phyloP scores from a whole-genome alignment of 192 early-diverging fungal genomes.

The Backusella liffmaniae region DNA sequence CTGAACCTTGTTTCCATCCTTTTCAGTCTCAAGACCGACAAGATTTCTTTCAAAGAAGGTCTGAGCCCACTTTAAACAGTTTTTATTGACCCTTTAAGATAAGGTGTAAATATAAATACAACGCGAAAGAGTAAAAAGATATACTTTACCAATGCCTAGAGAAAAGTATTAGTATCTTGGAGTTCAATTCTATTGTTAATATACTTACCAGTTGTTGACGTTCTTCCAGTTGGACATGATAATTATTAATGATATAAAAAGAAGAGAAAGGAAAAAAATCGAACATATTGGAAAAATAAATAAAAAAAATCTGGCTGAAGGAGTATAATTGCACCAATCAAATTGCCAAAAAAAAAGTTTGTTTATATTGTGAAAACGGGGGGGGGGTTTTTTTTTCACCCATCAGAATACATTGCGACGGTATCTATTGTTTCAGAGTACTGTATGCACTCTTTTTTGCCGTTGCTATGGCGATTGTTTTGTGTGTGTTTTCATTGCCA shows the following conservation, averaged over 20 bases:
- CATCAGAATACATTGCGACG: no score
- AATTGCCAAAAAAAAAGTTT: background rate
- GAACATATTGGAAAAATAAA: background rate
- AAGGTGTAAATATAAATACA: background rate
- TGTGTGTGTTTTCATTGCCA: no score
- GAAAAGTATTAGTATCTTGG: background rate
- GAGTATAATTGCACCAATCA: background rate
- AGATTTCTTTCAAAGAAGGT: constrained; percentile 75
- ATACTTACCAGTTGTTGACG: constrained; percentile 59
- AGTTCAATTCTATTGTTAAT: background rate
- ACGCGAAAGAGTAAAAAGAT: background rate
- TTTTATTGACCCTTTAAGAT: constrained; percentile 79
- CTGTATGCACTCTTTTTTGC: no score
- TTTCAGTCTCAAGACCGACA: constrained; percentile 47
- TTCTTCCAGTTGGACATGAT: constrained; percentile 74
- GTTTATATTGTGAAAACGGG: background rate
- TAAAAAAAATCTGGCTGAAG: background rate
- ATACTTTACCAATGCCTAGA: constrained; percentile 46
- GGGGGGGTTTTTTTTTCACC: background rate
- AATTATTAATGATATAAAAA: background rate
- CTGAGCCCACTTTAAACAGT: constrained; percentile 91
- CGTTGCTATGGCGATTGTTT: no score
- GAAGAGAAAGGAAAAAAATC: constrained; percentile 15
- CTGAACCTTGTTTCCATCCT: constrained; percentile 55
- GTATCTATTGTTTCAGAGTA: no score